Percentiles rank a stretch among this genome's conserved stretches.
Conservation (phyloP, 352 stramenopile species). For the Phytopythium kandeliae region DNA sequence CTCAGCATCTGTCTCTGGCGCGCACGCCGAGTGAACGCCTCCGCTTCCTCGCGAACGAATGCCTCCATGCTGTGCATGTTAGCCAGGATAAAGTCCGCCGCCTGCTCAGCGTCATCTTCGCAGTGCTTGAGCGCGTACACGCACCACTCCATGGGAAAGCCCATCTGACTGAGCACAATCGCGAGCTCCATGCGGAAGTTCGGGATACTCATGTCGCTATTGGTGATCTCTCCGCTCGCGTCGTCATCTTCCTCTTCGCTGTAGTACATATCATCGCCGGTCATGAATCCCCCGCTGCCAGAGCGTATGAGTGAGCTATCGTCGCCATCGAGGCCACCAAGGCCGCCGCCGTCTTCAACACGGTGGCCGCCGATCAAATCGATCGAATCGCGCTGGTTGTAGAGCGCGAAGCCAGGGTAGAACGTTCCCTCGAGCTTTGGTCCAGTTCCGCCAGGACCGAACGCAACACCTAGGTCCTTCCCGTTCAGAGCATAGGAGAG, state of each 20-base stretch:
- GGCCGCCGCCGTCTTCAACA: conserved; percentile 50
- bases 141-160: conserved; percentile 86
- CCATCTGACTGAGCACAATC: conserved; percentile 79
- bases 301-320: conserved; percentile 22
- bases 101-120: conserved; percentile 78
- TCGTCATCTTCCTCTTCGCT: conserved; percentile 76
- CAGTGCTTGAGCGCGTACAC: conserved; percentile 77
- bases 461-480: conserved; percentile 85
- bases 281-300: conserved; percentile 19
- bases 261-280: conserved; percentile 72
- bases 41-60: conserved; percentile 69
- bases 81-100: conserved; percentile 77
- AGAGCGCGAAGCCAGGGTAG: conserved; percentile 81
- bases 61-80: conserved; percentile 83
- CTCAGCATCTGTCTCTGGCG: conserved; percentile 43
- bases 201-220: conserved; percentile 33
- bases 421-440: conserved; percentile 85
- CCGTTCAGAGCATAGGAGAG: conserved; percentile 87
- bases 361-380: conserved; percentile 81
- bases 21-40: conserved; percentile 36
- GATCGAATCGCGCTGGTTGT: conserved; percentile 86
- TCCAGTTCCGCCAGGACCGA: conserved; percentile 78
- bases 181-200: conserved; percentile 85
- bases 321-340: conserved; percentile 15
- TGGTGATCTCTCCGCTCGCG: conserved; percentile 14